A percentile compares a stretch with the other conserved stretches of the same genome.
Evolutionary conservation across 1,284 basidiomycete species (phyloP).

Genomic region (Macrocystidia cucumis): DNA sequence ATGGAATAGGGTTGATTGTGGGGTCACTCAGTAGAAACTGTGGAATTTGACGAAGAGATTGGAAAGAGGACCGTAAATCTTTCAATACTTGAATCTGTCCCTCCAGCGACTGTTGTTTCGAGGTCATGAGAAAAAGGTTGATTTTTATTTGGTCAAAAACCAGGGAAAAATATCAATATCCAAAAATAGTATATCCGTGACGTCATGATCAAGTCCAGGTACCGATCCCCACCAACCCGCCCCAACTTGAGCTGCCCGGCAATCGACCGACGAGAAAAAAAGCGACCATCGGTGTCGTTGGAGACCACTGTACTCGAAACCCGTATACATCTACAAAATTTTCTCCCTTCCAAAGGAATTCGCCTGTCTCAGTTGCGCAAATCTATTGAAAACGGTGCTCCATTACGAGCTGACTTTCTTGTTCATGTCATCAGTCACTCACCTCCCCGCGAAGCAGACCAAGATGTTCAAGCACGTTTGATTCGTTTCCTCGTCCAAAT

Average conservation of each 20-base stretch:
- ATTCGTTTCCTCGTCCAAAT: slow-evolving; percentile 22
- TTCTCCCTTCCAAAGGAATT: slow-evolving; percentile 9
- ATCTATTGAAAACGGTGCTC: slow-evolving; percentile 8
- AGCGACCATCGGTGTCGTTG: slow-evolving; percentile 15
- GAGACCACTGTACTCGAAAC: slow-evolving; percentile 17
- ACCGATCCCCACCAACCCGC: slow-evolving; percentile 22
- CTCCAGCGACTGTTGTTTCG: slow-evolving; percentile 20
- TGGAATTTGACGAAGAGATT: slow-evolving; percentile 35
- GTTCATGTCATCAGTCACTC: no score
- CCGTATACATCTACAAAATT: slow-evolving; percentile 19
- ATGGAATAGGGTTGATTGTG: slow-evolving; percentile 13
- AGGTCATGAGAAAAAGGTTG: slow-evolving; percentile 3
- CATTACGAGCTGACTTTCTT: slow-evolving; percentile 8
- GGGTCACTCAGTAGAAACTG: slow-evolving; percentile 29
- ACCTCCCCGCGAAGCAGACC: slow-evolving; percentile 17
- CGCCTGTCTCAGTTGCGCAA: slow-evolving; percentile 7
- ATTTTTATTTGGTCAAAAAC: slow-evolving; percentile 4
- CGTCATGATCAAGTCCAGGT: slow-evolving; percentile 18
- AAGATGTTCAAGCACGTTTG: slow-evolving; percentile 20
- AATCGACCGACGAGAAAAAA: slow-evolving; percentile 21
- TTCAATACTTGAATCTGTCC: slow-evolving; percentile 37
- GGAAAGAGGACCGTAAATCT: slow-evolving; percentile 35
- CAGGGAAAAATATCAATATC: background rate
- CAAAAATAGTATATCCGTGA: no score
- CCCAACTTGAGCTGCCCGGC: slow-evolving; percentile 21